Conservation (phyloP, 2,329 filamentous ascomycete species). For the Arthrobotrys megalospora region DNA sequence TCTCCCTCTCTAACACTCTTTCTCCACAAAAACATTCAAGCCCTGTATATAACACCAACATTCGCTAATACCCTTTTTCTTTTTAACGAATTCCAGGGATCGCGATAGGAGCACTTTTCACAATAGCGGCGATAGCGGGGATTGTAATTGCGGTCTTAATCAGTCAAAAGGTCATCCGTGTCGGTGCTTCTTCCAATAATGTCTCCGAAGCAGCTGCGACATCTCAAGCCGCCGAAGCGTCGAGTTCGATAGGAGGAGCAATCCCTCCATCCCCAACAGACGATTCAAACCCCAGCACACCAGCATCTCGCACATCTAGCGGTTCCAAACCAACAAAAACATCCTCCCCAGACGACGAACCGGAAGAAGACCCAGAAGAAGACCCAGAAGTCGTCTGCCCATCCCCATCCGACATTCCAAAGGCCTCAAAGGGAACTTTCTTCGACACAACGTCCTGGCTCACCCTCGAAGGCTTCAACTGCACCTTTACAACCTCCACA, state of each 20-base stretch:
- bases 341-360: slow-evolving; percentile 11
- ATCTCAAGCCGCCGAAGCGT: slow-evolving; percentile 23
- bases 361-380: not conserved
- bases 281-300: not conserved
- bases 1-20: not conserved
- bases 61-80: slow-evolving; percentile 6
- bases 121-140: slow-evolving; percentile 19
- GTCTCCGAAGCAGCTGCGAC: slow-evolving; percentile 13
- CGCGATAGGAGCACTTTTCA: slow-evolving; percentile 25
- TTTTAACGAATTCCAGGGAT: slow-evolving; percentile 39
- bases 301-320: slow-evolving; percentile 7
- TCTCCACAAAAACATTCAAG: not conserved
- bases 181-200: slow-evolving; percentile 14
- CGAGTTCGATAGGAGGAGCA: not conserved
- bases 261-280: slow-evolving; percentile 2
- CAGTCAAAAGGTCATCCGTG: slow-evolving; percentile 43
- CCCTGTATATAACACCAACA: not conserved
- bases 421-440: slow-evolving; percentile 73
- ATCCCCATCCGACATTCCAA: slow-evolving; percentile 44
- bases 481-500: slow-evolving; percentile 88
- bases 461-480: slow-evolving; percentile 90
- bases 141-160: slow-evolving; percentile 51
- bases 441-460: slow-evolving; percentile 94
- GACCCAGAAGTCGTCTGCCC: slow-evolving; percentile 37
- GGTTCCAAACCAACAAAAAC: slow-evolving; percentile 1